A percentile compares a stretch with the other conserved stretches of the same genome.
These are phyloP conservation scores for Lithohypha guttulata DNA, from an alignment of 2,329 filamentous ascomycete species.

Conservation along the genomic window DNA sequence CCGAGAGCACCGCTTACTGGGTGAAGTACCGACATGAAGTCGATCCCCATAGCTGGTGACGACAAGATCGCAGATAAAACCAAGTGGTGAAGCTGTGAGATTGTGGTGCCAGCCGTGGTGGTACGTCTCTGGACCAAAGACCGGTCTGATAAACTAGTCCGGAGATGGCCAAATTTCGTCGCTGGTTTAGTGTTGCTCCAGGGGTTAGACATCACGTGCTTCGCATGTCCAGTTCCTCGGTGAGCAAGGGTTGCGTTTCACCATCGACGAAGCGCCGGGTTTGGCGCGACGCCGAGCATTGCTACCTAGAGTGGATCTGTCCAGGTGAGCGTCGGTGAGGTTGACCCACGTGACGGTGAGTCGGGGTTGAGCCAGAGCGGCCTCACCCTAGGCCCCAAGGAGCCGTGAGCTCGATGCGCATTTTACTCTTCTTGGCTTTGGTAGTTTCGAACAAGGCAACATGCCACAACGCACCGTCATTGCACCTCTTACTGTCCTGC, in stretches of 20 bases:
- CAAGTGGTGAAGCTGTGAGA: conserved; percentile 24
- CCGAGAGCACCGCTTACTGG: conserved; percentile 1
- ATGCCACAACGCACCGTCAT: too few relatives aligned
- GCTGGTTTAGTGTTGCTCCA: conserved; percentile 6
- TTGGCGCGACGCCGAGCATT: conserved; percentile 5
- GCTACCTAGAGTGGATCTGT: conserved; percentile 6
- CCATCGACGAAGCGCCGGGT: conserved; percentile 2
- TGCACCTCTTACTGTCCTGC: too few relatives aligned
- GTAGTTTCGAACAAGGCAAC: too few relatives aligned
- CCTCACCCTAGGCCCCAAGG: neutral
- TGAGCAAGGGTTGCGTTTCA: conserved; percentile 7
- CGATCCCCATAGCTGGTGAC: conserved; percentile 56
- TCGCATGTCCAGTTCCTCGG: neutral
- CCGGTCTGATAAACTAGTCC: conserved; percentile 4
- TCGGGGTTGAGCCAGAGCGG: conserved; percentile 1
- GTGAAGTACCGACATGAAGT: conserved; percentile 3
- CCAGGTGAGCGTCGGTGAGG: conserved; percentile 1
- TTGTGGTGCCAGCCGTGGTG: neutral
- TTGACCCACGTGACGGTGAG: conserved; percentile 4
- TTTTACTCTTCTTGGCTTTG: conserved; percentile 3
- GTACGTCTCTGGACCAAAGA: conserved; percentile 1
- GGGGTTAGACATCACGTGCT: neutral
- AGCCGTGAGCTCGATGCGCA: neutral
- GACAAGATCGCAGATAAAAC: conserved; percentile 42
- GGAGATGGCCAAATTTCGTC: conserved; percentile 2